Evolutionary conservation across 192 early-diverging fungal species (phyloP).

Genomic region (Podila horticola): DNA sequence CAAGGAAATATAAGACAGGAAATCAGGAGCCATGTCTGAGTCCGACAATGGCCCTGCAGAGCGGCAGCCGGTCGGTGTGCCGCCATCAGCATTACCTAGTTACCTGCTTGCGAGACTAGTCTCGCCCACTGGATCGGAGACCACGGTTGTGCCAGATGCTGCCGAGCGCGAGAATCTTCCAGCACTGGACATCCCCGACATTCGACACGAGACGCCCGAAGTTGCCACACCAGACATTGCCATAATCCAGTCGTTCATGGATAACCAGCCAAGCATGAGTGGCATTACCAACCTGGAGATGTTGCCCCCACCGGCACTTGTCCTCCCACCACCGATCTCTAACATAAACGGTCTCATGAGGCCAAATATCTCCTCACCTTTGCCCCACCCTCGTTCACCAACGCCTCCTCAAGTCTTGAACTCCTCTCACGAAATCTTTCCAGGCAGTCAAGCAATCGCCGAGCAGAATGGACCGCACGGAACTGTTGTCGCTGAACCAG

Average conservation of each 20-base stretch:
- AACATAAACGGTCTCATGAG: neutral
- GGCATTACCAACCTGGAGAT: neutral
- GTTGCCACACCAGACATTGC: conserved; percentile 17
- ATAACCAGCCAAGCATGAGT: neutral
- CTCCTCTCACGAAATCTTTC: too few species aligned
- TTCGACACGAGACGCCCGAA: conserved; percentile 14
- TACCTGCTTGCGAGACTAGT: neutral
- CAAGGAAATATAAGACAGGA: neutral
- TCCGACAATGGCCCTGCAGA: neutral
- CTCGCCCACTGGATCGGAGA: conserved; percentile 20
- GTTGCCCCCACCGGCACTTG: neutral
- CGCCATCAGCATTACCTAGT: conserved; percentile 16
- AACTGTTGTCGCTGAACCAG: too few species aligned
- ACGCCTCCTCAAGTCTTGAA: too few species aligned
- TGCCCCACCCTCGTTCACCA: neutral
- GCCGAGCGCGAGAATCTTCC: conserved; percentile 8
- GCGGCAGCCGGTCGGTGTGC: neutral
- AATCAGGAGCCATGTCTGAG: neutral
- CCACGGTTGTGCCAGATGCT: conserved; percentile 27
- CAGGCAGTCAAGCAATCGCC: too few species aligned
- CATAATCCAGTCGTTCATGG: conserved; percentile 3
- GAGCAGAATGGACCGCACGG: too few species aligned
- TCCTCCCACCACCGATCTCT: conserved; percentile 15
- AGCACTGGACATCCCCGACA: conserved; percentile 2
- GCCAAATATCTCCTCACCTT: conserved; percentile 16